Base-by-base conservation (phyloP, 2,329 filamentous ascomycete genomes). In the Colletotrichum sp. region DNA sequence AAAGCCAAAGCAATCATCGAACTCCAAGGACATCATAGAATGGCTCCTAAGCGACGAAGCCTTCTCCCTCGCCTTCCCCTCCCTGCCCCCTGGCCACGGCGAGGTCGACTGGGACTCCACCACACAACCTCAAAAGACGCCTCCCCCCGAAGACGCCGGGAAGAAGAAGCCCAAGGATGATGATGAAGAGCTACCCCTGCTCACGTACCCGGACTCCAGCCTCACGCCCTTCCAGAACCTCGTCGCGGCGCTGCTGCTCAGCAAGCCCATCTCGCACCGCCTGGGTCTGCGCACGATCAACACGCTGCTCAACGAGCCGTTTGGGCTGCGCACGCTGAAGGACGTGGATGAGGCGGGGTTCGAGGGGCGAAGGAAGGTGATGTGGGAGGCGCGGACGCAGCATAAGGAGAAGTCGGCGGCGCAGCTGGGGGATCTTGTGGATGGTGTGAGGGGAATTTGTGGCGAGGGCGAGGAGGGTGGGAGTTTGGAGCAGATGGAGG, bases 371-470 rank as follows among this genome's bases (percentile, higher is more conserved):
- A 81, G 81, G 36, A 77, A 87, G 79, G 84, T 86, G 4, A 77
- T 88, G 48, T 82, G 82, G 75, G 84, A 85, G 70, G 86, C 87
- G 39, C 77, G 81, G 34, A 88, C 85, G 8, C 86, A 88, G 79
- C 86, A 88, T 75, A 85, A 86, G 71, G 85, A 84, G 76, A 88
- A 88, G 80, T 87, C 85, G 3, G 86, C 86, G 1, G 80, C 82
- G 11, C 84, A 87, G 72, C 80, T 88, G 8, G 81, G 81, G 9
- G 60, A 59, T 8, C 57, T 75, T 2, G 71, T 73, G 11, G 52
- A 63, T 1, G 30, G 71, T 1, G 65, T 69, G 22, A 44, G 65
- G 27, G 22, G 16, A 4, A 73, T 73, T 22, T 69, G 30, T 34
- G 27, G n/a, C 13, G 30, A 8, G 2, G 27, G 8, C 1, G 32